Evolutionary conservation across 371 early-diverging fungal genomes (phyloP), one percentile per base, ranked within the genome.

Genomic region (Coemansia sp.): DNA sequence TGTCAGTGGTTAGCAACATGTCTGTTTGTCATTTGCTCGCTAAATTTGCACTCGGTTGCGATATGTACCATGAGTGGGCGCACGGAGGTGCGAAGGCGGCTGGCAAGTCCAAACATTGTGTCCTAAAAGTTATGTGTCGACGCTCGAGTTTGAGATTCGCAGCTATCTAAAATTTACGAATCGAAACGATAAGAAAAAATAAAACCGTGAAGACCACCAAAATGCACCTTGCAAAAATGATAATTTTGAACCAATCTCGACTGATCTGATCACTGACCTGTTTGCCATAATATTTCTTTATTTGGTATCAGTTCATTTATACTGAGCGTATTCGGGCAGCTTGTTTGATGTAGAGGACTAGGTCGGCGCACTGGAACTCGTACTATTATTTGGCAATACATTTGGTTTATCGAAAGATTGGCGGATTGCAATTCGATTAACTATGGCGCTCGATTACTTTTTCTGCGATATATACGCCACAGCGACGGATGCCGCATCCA

Each of bases 51-150:
- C 36, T 32, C 7, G 36, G 36, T 32, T 32, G 36, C 9, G n/a
- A 41, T 48, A 70, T 53, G 52, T 72, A 72, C 77, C 77, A 62
- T 62, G 44, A 76, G 59, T 13, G 77, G 68, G 58, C 44, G 66
- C 36, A 66, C 63, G 5, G 51, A 6, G 26, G 39, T 57, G 60
- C 77, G 63, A 24, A 55, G 23, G 9, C 68, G 65, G 21, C 23
- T 65, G 40, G 60, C 55, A 32, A 76, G 58, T 53, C 77, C 62
- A 61, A 76, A 71, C 77, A 76, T 76, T 55, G 19, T 24, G 4
- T n/a, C 12, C 15, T 12, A 12, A 44, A 15, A 15, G 44, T 15
- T 54, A 12, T 24, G 13, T 21, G 1, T 55, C 12, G 29, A 13
- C 7, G 7, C 29, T 17, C n/a, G 13, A 15, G 7, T 55, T 28